These are phyloP conservation scores for Baorangia bicolor DNA, from an alignment of 768 basidiomycete species.

Conservation along the genomic window DNA sequence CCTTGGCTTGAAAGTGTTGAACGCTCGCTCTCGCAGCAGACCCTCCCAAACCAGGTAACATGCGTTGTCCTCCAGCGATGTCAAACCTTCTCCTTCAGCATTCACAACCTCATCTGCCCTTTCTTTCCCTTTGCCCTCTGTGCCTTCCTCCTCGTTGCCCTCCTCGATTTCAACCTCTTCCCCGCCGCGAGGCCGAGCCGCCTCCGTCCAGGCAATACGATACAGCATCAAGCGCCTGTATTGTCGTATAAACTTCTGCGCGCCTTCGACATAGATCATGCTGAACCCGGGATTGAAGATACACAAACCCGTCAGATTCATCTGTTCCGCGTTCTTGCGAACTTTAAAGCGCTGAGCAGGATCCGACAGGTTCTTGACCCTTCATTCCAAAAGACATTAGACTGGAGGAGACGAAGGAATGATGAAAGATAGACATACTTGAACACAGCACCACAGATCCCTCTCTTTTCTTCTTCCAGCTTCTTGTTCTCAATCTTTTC, in stretches of 20 bases:
- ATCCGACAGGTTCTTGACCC: constrained; percentile 86
- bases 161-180: constrained; percentile 70
- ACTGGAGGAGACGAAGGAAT: not conserved
- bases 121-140: constrained; percentile 31
- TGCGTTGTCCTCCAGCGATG: constrained; percentile 78
- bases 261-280: constrained; percentile 93
- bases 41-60: constrained; percentile 96
- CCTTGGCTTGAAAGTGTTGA: constrained; percentile 76
- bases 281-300: constrained; percentile 89
- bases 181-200: constrained; percentile 72
- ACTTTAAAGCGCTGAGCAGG: constrained; percentile 95
- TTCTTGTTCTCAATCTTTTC: constrained; percentile 90
- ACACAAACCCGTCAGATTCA: constrained; percentile 82
- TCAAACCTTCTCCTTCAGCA: constrained; percentile 12
- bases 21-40: constrained; percentile 75
- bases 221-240: constrained; percentile 86
- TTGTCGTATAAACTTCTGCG: constrained; percentile 76
- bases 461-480: constrained; percentile 84
- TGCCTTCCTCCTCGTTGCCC: constrained; percentile 43
- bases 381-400: constrained; percentile 29
- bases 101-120: constrained; percentile 31
- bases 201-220: constrained; percentile 93
- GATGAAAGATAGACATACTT: constrained; percentile 58
- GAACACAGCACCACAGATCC: constrained; percentile 79
- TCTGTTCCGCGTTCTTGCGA: constrained; percentile 92